phyloP scores from a whole-genome alignment of 768 basidiomycete species.

The Floccularia luteovirens region DNA sequence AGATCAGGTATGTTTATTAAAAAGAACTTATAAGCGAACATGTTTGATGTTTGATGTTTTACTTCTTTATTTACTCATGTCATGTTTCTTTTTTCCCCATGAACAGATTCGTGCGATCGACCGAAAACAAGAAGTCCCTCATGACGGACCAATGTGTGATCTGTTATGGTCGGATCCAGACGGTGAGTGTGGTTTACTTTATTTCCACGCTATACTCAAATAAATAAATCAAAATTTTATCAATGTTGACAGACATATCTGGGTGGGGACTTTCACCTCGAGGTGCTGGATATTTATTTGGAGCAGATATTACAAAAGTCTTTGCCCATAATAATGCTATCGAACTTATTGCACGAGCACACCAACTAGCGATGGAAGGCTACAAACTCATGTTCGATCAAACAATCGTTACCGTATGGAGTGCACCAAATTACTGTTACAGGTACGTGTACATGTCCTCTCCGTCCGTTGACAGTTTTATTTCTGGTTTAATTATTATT shows the following conservation, averaged over 20 bases:
- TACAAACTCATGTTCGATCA: conserved; percentile 96
- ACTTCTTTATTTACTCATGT: conserved; percentile 3
- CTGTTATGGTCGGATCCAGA: conserved; percentile 99
- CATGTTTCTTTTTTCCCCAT: conserved; percentile 10
- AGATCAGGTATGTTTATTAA: conserved; percentile 63
- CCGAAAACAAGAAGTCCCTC: conserved; percentile 94
- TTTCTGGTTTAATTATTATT: not conserved
- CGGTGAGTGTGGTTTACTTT: conserved; percentile 40
- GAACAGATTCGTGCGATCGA: conserved; percentile 87
- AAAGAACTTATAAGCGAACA: not conserved
- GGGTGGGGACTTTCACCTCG: conserved; percentile 98
- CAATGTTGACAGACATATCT: conserved; percentile 54
- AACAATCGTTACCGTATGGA: conserved; percentile 96
- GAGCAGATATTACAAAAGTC: conserved; percentile 81
- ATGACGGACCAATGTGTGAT: conserved; percentile 98
- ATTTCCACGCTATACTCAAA: conserved; percentile 1
- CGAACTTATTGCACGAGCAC: conserved; percentile 92
- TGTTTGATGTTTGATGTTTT: conserved; percentile 1
- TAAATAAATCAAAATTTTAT: not conserved
- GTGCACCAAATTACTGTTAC: conserved; percentile 97
- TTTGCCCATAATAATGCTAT: conserved; percentile 91
- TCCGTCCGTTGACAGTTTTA: not conserved
- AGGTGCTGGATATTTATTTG: conserved; percentile 94
- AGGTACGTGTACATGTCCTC: conserved; percentile 43
- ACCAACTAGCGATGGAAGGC: conserved; percentile 97